Evolutionary conservation across 139 green algal species (phyloP), one percentile per base, ranked within the genome.

Genomic region (Coelastrella sp.): DNA sequence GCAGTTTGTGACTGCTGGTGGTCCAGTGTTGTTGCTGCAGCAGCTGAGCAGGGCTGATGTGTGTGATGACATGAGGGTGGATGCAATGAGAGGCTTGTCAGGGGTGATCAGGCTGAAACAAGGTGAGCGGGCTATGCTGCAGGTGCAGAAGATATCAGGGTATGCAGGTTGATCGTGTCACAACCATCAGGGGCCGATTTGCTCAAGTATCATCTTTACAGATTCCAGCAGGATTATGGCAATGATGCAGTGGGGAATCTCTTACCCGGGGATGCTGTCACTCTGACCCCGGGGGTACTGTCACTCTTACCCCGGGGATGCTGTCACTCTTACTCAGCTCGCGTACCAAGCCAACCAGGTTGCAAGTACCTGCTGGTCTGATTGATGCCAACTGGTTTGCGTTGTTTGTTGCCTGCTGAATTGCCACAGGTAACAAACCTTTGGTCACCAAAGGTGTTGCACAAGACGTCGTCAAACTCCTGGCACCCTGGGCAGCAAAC

Each of bases 1-100:
- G 23, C 59, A 75, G 59, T 86, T 86, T 86, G 80, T 86, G 5
- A n/a, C 19, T 7, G 80, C 80, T 7, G 57, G 22, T n/a, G 80
- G 80, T 10, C 80, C 80, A 20, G 22, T 68, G 4, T 58, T 56
- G 58, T 19, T 86, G 60, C 61, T 71, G 61, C 74, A 80, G 74
- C 5, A n/a, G 5, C 6, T 58, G 5, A 14, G n/a, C 22, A 7
- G 22, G 10, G 74, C 22, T 58, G 23, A 59, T 59, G 7, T 86
- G 59, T 74, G 57, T 75, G 80, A 73, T 58, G 80, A 75, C 2
- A 20, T 75, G n/a, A 20, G 80, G 11, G 23, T 86, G 73, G 80
- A 86, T 68, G n/a, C 57, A 20, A 19, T 86, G 7, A 74, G 59
- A n/a, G 10, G 59, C n/a, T 22, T 86, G 20, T 22, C 20, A 58